Conservation (phyloP, 2,329 filamentous ascomycete genomes). For the Aureobasidium sp. region DNA sequence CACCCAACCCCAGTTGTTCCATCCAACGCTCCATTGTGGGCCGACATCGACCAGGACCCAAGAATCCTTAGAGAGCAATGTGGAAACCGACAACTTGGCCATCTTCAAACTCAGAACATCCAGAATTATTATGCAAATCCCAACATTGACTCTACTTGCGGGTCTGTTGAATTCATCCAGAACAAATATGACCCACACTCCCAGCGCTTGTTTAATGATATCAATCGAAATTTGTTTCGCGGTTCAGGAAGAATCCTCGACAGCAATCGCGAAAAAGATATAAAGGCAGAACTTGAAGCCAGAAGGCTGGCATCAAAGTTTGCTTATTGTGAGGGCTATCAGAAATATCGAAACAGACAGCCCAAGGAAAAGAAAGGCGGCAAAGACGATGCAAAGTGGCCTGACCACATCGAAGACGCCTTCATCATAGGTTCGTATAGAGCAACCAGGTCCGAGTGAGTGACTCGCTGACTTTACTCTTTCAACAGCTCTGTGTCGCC, state of each 20-base stretch:
- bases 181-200: background rate
- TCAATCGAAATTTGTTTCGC: background rate
- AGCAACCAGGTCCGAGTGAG: background rate
- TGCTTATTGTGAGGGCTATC: constrained; percentile 34
- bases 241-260: background rate
- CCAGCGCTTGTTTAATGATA: background rate
- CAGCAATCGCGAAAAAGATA: constrained; percentile 17
- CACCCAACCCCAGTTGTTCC: constrained; percentile 35
- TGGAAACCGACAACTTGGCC: constrained; percentile 34
- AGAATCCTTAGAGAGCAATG: constrained; percentile 38
- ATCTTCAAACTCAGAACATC: constrained; percentile 15
- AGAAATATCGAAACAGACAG: constrained; percentile 41
- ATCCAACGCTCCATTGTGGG: constrained; percentile 36
- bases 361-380: constrained; percentile 26
- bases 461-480: constrained; percentile 4
- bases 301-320: constrained; percentile 26
- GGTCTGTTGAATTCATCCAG: background rate
- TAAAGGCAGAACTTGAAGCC: constrained; percentile 20
- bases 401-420: constrained; percentile 41
- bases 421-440: constrained; percentile 40
- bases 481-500: constrained; percentile 43
- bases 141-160: constrained; percentile 10
- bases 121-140: background rate
- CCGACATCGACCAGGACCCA: constrained; percentile 18
- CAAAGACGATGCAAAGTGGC: constrained; percentile 37